phyloP scores from a whole-genome alignment of 2,329 filamentous ascomycete species.

The Aspergillus sp. region DNA sequence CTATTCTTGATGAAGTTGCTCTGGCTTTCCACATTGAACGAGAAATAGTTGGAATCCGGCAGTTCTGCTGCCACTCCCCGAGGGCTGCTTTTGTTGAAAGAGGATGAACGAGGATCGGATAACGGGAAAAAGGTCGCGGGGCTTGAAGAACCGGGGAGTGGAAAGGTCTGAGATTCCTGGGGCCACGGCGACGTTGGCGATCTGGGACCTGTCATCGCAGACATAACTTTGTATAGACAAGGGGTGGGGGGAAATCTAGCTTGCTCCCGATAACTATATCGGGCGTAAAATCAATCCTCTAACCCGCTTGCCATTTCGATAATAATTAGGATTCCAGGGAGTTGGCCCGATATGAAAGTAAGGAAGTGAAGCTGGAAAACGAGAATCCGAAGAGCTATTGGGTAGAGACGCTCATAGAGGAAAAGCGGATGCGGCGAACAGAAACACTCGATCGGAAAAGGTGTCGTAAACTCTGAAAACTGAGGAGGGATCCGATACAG shows the following conservation, averaged over 20 bases:
- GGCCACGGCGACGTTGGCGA: slow-evolving; percentile 36
- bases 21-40: slow-evolving; percentile 64
- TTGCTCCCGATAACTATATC: slow-evolving; percentile 6
- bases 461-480: background rate
- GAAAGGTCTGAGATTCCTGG: slow-evolving; percentile 23
- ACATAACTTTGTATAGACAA: slow-evolving; percentile 17
- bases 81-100: slow-evolving; percentile 21
- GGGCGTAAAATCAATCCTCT: slow-evolving; percentile 9
- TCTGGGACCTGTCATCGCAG: slow-evolving; percentile 34
- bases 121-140: slow-evolving; percentile 21
- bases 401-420: background rate
- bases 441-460: background rate
- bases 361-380: background rate
- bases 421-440: background rate
- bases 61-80: slow-evolving; percentile 19
- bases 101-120: slow-evolving; percentile 21
- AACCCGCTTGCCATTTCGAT: slow-evolving; percentile 19
- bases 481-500: background rate
- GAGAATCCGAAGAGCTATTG: background rate
- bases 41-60: slow-evolving; percentile 83
- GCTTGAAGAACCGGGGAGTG: slow-evolving; percentile 20
- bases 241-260: too few species aligned
- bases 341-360: background rate
- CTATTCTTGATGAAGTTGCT: slow-evolving; percentile 68
- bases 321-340: background rate